phyloP scores from a whole-genome alignment of 2,329 filamentous ascomycete genomes.

The Diaporthe nobilis region DNA sequence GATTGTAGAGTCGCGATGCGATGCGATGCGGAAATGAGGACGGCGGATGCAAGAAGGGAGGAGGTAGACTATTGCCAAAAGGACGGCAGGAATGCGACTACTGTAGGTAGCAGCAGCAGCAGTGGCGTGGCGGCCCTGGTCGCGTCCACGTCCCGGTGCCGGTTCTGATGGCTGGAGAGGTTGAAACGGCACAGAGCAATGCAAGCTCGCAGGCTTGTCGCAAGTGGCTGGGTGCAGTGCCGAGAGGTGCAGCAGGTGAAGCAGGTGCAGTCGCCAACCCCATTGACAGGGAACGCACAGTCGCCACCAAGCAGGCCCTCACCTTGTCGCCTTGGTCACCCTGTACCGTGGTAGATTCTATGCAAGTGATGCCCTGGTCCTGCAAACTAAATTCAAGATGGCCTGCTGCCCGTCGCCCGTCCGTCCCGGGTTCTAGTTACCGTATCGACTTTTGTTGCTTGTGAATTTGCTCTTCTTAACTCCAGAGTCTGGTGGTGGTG shows the following conservation, averaged over 20 bases:
- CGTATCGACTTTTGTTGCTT: conserved; percentile 24
- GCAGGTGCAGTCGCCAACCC: conserved; percentile 24
- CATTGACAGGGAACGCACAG: conserved; percentile 22
- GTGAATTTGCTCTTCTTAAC: not conserved
- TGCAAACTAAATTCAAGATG: conserved; percentile 15
- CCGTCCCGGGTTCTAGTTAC: not conserved
- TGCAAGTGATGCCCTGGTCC: conserved; percentile 1
- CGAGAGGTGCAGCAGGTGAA: conserved; percentile 32
- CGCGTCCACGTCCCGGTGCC: conserved; percentile 24
- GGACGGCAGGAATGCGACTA: conserved; percentile 29
- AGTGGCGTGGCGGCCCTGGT: conserved; percentile 15
- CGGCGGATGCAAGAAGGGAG: not conserved
- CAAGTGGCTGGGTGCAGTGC: conserved; percentile 33
- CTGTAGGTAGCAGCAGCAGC: conserved; percentile 8
- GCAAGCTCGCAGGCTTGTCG: conserved; percentile 27
- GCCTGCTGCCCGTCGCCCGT: not conserved
- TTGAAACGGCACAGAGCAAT: conserved; percentile 33
- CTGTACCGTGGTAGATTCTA: conserved; percentile 8
- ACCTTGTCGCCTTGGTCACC: conserved; percentile 21
- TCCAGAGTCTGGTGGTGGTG: not conserved
- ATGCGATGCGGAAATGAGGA: conserved; percentile 34
- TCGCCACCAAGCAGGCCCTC: conserved; percentile 23
- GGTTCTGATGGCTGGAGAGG: conserved; percentile 4
- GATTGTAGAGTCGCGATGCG: conserved; percentile 19
- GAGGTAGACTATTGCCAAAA: conserved; percentile 17